Percentiles rank a stretch among this genome's conserved stretches.
Conservation (phyloP, 345 rosid species). For the Ceriops decandra region DNA sequence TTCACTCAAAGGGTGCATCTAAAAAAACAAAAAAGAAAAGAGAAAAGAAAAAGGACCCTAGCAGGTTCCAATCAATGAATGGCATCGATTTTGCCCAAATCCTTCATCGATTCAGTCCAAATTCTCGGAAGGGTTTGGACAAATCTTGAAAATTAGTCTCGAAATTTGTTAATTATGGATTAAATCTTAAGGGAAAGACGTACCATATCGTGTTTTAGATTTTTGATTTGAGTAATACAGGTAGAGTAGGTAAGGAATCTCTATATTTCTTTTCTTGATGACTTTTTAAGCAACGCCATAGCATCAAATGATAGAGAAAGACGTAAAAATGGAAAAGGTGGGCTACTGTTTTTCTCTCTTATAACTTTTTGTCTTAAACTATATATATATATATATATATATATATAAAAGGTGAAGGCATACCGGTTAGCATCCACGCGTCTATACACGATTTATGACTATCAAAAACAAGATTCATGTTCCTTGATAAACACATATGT, state of each 20-base stretch:
- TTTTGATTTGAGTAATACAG: slow-evolving; percentile 6
- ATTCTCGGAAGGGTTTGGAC: not conserved
- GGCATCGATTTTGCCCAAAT: not conserved
- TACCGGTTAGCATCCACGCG: slow-evolving; percentile 15
- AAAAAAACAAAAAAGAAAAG: too few species aligned
- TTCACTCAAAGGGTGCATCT: not conserved
- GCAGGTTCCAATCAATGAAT: not conserved
- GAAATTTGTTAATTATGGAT: not conserved
- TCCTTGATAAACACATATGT: not conserved
- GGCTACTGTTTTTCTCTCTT: not conserved
- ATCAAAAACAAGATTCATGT: slow-evolving; percentile 20
- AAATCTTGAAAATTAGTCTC: not conserved
- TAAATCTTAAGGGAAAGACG: not conserved
- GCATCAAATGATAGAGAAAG: slow-evolving; percentile 16
- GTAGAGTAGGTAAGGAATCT: slow-evolving; percentile 16
- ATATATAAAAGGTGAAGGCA: not conserved
- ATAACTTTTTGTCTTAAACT: not conserved
- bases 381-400: not conserved
- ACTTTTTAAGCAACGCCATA: slow-evolving; percentile 17
- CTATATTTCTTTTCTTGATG: slow-evolving; percentile 2
- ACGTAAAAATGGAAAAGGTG: slow-evolving; percentile 6
- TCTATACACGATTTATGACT: not conserved
- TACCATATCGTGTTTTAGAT: not conserved
- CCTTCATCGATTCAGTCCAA: not conserved
- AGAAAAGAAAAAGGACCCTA: too few species aligned